phyloP scores from a whole-genome alignment of 1,139 yeast genomes.

The Pichia sp. region DNA sequence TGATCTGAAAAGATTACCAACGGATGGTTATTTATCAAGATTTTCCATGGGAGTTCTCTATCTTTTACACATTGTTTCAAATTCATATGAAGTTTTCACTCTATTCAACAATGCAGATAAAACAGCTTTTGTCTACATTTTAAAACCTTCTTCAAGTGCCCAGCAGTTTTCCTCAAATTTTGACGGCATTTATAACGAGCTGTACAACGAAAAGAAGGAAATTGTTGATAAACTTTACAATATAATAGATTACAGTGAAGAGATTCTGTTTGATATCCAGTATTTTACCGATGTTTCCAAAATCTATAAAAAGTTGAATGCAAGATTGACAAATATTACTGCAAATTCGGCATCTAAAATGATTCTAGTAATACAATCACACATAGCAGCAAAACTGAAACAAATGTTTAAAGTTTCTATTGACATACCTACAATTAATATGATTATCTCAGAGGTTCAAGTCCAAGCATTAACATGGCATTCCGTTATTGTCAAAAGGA shows the following conservation, averaged over 20 bases:
- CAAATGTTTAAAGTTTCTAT: conserved; percentile 36
- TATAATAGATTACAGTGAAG: conserved; percentile 43
- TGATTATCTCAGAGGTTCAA: conserved; percentile 46
- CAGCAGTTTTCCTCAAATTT: conserved; percentile 55
- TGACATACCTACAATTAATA: conserved; percentile 60
- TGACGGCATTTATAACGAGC: conserved; percentile 46
- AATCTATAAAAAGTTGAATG: conserved; percentile 46
- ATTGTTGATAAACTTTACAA: conserved; percentile 35
- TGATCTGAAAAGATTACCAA: conserved; percentile 39
- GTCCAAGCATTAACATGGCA: conserved; percentile 91
- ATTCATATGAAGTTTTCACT: conserved; percentile 69
- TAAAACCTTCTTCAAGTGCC: conserved; percentile 64
- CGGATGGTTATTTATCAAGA: conserved; percentile 43
- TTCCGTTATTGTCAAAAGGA: conserved; percentile 52
- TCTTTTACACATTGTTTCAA: conserved; percentile 63
- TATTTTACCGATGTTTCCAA: conserved; percentile 45
- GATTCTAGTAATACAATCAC: conserved; percentile 67
- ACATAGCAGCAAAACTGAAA: conserved; percentile 40
- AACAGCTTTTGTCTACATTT: conserved; percentile 44
- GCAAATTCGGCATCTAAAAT: conserved; percentile 66
- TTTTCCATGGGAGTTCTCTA: conserved; percentile 57
- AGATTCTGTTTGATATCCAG: conserved; percentile 42
- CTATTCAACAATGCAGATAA: conserved; percentile 62
- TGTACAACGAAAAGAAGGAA: conserved; percentile 39
- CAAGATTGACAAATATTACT: conserved; percentile 45